phyloP scores from a whole-genome alignment of 352 stramenopile species.

The Pythium dissotocum region DNA sequence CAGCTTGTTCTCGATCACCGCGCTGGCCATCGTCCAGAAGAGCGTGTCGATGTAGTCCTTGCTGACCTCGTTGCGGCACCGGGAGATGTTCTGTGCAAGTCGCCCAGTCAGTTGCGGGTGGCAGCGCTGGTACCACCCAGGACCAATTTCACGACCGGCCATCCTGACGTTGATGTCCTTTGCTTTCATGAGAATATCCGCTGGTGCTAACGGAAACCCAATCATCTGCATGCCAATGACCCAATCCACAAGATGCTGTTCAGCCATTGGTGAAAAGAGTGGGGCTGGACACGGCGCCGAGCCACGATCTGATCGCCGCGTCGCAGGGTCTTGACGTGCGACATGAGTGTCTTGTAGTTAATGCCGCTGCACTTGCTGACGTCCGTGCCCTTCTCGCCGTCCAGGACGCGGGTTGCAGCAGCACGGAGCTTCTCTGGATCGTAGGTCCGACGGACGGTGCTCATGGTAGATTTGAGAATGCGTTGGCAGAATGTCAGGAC shows the following conservation, averaged over 20 bases:
- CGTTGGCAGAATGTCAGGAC: too few species aligned
- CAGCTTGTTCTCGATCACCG: constrained; percentile 10
- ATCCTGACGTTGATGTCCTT: constrained; percentile 11
- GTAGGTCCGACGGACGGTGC: not conserved
- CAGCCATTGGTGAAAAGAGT: constrained; percentile 5
- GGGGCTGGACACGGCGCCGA: constrained; percentile 2
- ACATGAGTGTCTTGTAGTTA: not conserved
- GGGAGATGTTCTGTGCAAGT: constrained; percentile 18
- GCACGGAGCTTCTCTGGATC: not conserved
- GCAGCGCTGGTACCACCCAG: constrained; percentile 28
- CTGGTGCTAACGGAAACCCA: constrained; percentile 13
- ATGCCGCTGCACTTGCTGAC: not conserved
- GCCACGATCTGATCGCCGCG: not conserved
- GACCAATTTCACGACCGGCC: not conserved
- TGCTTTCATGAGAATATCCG: constrained; percentile 18
- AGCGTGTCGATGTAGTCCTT: constrained; percentile 9
- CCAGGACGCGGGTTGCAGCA: not conserved
- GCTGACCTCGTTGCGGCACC: constrained; percentile 19
- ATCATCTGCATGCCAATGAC: constrained; percentile 21
- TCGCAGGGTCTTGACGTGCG: not conserved
- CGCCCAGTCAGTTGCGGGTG: constrained; percentile 10
- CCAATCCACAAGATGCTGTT: constrained; percentile 20
- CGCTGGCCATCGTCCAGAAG: constrained; percentile 19
- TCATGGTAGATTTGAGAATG: too few species aligned
- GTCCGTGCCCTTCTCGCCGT: not conserved